Evolutionary conservation across 345 rosid species (phyloP).

Genomic region (Euphorbia pulcherrima): DNA sequence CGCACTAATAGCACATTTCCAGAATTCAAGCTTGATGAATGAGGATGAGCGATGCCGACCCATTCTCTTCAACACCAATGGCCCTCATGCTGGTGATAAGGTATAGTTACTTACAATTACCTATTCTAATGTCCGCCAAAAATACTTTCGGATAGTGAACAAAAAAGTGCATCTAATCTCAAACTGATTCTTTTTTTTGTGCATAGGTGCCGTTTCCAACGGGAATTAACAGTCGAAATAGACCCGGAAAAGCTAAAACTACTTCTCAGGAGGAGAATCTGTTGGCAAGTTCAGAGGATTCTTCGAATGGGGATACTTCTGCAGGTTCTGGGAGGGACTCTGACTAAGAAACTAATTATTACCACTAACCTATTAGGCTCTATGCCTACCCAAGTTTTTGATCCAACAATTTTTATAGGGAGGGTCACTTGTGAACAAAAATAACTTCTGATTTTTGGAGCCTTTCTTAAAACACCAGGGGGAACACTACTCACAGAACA

Average conservation of each 20-base stretch:
- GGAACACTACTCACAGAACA: constrained; percentile 5
- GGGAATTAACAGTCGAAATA: constrained; percentile 49
- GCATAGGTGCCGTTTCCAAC: constrained; percentile 60
- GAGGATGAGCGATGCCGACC: constrained; percentile 75
- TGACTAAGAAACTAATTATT: constrained; percentile 24
- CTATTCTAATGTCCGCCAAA: not conserved
- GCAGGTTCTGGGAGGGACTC: constrained; percentile 39
- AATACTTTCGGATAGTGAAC: not conserved
- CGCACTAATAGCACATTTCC: constrained; percentile 74
- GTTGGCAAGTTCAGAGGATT: constrained; percentile 30
- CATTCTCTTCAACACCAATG: constrained; percentile 65
- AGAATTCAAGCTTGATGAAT: constrained; percentile 76
- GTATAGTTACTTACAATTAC: constrained; percentile 21
- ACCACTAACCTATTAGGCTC: constrained; percentile 30
- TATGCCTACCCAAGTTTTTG: constrained; percentile 11
- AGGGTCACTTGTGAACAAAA: not conserved
- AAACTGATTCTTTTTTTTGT: not conserved
- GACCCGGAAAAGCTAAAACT: constrained; percentile 40
- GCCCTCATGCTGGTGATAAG: constrained; percentile 74
- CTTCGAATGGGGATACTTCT: constrained; percentile 31
- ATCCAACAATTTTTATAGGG: constrained; percentile 5
- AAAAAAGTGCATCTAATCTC: not conserved
- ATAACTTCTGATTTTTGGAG: not conserved
- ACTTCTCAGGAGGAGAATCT: constrained; percentile 28
- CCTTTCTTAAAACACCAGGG: constrained; percentile 12